A percentile compares a stretch with the other conserved stretches of the same genome.
phyloP scores from a whole-genome alignment of 495 filamentous ascomycete genomes.

The Penicillium fimorum region DNA sequence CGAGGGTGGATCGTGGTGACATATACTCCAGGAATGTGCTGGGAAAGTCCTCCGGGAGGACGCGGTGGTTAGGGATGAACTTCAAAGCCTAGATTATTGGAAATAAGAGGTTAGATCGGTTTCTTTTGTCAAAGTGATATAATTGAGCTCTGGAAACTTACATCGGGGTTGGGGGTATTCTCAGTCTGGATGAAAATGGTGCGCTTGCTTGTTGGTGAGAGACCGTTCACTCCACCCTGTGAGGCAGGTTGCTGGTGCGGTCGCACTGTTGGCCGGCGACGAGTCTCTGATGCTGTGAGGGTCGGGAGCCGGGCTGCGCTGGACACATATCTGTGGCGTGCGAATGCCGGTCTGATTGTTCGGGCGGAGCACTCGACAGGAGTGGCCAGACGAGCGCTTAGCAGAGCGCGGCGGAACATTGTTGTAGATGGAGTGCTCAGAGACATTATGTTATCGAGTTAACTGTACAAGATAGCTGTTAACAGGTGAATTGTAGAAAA shows the following conservation, averaged over 20 bases:
- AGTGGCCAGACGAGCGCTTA: constrained; percentile 29
- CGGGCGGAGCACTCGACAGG: constrained; percentile 31
- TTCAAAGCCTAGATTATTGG: constrained; percentile 63
- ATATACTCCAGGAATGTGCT: constrained; percentile 88
- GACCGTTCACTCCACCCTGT: constrained; percentile 32
- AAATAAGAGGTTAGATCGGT: neutral
- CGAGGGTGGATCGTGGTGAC: constrained; percentile 79
- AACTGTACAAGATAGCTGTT: constrained; percentile 4
- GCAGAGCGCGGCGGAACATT: constrained; percentile 36
- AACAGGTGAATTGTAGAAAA: constrained; percentile 8
- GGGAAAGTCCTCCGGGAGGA: constrained; percentile 70
- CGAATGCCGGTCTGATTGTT: constrained; percentile 31
- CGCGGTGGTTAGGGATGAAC: constrained; percentile 82
- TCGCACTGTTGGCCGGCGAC: constrained; percentile 47
- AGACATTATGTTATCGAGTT: constrained; percentile 27
- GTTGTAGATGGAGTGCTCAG: constrained; percentile 34
- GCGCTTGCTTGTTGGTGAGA: constrained; percentile 51
- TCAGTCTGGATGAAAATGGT: constrained; percentile 98
- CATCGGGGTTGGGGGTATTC: constrained; percentile 85
- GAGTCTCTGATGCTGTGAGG: constrained; percentile 49
- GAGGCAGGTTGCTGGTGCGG: constrained; percentile 45
- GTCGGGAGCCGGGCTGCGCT: constrained; percentile 45
- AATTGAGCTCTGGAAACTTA: constrained; percentile 32
- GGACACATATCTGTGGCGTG: constrained; percentile 35
- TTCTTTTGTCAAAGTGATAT: neutral